A percentile compares a stretch with the other conserved stretches of the same genome.
These are phyloP conservation scores for Alternaria dauci DNA, from an alignment of 2,329 filamentous ascomycete genomes.

Conservation along the genomic window DNA sequence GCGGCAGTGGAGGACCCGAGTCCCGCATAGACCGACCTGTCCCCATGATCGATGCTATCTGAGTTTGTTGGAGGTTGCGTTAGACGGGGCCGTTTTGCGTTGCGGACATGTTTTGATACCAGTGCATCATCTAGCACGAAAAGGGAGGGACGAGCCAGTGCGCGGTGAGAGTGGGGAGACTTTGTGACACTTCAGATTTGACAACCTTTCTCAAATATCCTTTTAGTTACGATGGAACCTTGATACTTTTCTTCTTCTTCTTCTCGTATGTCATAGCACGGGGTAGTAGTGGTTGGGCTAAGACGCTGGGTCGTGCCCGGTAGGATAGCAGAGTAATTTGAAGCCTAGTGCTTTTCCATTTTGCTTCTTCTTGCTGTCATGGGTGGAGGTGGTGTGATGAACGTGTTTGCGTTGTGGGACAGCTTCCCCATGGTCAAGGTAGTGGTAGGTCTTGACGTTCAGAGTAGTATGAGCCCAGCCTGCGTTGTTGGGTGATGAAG, in stretches of 20 bases:
- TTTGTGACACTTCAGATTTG: conserved; percentile 37
- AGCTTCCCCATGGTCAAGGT: too few relatives aligned
- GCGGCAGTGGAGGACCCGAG: conserved; percentile 6
- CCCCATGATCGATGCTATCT: conserved; percentile 39
- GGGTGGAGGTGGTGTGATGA: neutral
- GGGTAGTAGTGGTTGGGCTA: conserved; percentile 28
- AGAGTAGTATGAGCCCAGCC: too few relatives aligned
- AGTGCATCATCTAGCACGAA: conserved; percentile 48
- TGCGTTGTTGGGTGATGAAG: too few relatives aligned
- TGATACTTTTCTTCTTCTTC: conserved; percentile 38
- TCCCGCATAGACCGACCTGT: conserved; percentile 34
- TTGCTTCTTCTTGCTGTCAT: conserved; percentile 13
- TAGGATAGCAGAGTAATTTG: conserved; percentile 42
- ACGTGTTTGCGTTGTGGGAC: neutral
- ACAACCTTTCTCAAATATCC: conserved; percentile 44
- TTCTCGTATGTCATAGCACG: conserved; percentile 43
- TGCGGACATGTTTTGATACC: conserved; percentile 48
- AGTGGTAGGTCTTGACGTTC: too few relatives aligned
- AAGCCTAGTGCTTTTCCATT: conserved; percentile 17
- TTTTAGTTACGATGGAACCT: conserved; percentile 46
- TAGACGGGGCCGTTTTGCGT: conserved; percentile 11
- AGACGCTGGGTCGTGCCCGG: conserved; percentile 25
- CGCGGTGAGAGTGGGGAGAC: conserved; percentile 17
- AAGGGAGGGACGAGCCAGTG: conserved; percentile 19
- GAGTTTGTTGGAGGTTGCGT: conserved; percentile 4